A percentile compares a stretch with the other conserved stretches of the same genome.
Conservation (phyloP, 805 yeast genomes). For the Schizosaccharomyces osmophilus region DNA sequence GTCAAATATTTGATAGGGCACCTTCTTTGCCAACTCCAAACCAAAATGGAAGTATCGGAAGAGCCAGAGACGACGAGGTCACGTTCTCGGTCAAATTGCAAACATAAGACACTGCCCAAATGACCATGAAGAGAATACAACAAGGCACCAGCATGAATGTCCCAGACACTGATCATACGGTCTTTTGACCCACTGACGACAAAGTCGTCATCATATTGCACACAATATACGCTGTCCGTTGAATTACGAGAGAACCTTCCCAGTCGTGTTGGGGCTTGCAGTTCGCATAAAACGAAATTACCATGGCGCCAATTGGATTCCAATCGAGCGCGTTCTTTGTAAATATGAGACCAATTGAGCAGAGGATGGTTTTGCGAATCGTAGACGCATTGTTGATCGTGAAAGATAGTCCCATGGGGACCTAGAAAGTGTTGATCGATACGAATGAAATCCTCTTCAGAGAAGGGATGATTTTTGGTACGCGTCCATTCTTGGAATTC, state of each 20-base stretch:
- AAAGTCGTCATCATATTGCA: constrained; percentile 37
- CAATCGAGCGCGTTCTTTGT: constrained; percentile 1
- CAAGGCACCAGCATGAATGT: constrained; percentile 2
- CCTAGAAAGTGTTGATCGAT: background rate
- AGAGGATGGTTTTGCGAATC: background rate
- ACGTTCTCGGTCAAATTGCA: constrained; percentile 10
- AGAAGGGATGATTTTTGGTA: background rate
- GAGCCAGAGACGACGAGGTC: constrained; percentile 15
- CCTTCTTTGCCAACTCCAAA: constrained; percentile 12
- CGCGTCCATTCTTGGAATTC: background rate
- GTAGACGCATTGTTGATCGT: background rate
- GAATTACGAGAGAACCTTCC: background rate
- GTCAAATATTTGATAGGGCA: constrained; percentile 9
- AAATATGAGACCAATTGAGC: background rate
- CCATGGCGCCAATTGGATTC: background rate
- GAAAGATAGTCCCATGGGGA: background rate
- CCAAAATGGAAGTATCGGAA: constrained; percentile 13
- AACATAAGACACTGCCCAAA: constrained; percentile 15
- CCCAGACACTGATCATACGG: constrained; percentile 16
- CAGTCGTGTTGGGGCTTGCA: background rate
- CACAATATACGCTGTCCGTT: constrained; percentile 26
- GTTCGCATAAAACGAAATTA: background rate
- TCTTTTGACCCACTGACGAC: constrained; percentile 56
- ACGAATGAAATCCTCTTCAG: background rate
- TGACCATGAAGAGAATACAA: constrained; percentile 7